Percentiles rank a stretch among this genome's conserved stretches.
These are phyloP conservation scores for Botryococcus braunii DNA, from an alignment of 163 green algal species.

Conservation along the genomic window DNA sequence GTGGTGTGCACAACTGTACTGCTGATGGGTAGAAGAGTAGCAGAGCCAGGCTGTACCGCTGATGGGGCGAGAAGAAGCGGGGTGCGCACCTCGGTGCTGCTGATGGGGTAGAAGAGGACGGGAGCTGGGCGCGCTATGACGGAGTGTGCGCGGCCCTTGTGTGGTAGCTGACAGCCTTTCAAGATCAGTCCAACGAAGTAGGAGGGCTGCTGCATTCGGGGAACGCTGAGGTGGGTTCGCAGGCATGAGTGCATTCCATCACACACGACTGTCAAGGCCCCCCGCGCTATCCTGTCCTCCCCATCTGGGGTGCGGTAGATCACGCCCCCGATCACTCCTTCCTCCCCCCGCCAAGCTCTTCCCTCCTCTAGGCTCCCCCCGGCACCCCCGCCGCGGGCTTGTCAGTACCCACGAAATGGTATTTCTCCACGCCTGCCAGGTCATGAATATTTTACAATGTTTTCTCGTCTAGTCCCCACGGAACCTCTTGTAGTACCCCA, in stretches of 20 bases:
- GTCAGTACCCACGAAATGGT: no score
- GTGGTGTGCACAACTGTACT: no score
- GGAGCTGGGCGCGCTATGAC: conserved; percentile 85
- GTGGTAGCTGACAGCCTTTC: conserved; percentile 56
- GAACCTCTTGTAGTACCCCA: no score
- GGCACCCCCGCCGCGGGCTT: no score
- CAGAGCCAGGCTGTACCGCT: no score
- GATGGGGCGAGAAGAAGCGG: no score
- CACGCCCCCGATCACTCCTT: conserved; percentile 67
- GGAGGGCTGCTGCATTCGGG: conserved; percentile 61
- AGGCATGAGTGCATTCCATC: conserved; percentile 96
- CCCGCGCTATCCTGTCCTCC: conserved; percentile 41
- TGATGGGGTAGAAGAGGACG: conserved; percentile 98
- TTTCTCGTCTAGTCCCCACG: no score
- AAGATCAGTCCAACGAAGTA: conserved; percentile 94
- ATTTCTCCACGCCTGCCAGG: no score
- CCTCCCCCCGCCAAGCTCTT: no score
- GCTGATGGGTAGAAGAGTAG: no score
- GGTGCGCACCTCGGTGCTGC: conserved; percentile 47
- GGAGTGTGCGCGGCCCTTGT: conserved; percentile 86
- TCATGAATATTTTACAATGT: no score
- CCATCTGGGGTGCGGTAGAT: conserved; percentile 57
- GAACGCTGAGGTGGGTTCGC: conserved; percentile 38
- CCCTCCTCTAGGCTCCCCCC: no score
- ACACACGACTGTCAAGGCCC: conserved; percentile 89